A percentile compares a stretch with the other conserved stretches of the same genome.
Evolutionary conservation across 1,284 basidiomycete species (phyloP).

Genomic region (Neolentinus lepideus): DNA sequence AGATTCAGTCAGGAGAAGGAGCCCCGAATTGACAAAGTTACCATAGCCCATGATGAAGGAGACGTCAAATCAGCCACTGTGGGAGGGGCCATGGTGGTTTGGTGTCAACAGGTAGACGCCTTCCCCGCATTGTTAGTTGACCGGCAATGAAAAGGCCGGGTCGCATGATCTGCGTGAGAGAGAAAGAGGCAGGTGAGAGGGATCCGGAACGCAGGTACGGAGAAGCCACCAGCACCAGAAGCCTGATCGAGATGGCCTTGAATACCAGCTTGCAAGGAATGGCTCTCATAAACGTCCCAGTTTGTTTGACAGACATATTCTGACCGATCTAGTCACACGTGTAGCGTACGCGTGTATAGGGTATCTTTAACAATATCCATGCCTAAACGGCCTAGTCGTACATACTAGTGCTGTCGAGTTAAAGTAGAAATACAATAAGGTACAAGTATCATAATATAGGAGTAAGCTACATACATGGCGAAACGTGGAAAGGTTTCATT

Average conservation of each 20-base stretch:
- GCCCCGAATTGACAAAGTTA: slow-evolving; percentile 23
- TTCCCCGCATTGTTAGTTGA: neutral
- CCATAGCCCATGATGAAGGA: slow-evolving; percentile 77
- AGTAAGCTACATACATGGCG: neutral
- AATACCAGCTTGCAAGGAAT: neutral
- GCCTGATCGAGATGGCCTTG: neutral
- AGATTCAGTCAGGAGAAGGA: neutral
- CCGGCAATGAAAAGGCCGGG: neutral
- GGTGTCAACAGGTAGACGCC: neutral
- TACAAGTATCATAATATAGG: neutral
- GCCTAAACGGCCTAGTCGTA: neutral
- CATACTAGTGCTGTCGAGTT: neutral
- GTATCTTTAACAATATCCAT: neutral
- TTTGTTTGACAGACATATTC: neutral
- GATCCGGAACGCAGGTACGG: neutral
- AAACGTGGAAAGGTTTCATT: neutral
- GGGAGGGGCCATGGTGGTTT: slow-evolving; percentile 43
- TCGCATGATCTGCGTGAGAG: neutral
- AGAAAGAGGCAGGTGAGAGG: neutral
- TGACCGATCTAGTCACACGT: neutral
- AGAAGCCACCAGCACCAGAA: neutral
- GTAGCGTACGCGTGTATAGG: neutral
- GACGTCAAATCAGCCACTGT: slow-evolving; percentile 71
- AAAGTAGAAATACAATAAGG: neutral
- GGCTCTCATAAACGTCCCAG: neutral